Percentiles rank a stretch among this genome's conserved stretches.
phyloP scores from a whole-genome alignment of 2,329 filamentous ascomycete species.

The Daldinia sp. region DNA sequence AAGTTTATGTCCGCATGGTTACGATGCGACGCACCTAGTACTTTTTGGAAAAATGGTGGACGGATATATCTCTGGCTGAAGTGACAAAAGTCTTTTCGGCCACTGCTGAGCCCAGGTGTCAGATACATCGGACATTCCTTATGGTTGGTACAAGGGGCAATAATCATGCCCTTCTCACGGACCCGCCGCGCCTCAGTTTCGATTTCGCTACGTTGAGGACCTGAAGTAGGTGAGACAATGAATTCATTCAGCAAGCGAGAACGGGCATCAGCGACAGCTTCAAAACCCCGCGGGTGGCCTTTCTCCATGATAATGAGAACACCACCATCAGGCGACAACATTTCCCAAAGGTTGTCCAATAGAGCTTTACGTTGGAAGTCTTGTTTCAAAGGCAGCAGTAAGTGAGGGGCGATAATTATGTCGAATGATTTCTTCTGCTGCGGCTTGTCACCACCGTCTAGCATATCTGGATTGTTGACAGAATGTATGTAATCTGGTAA shows the following conservation, averaged over 20 bases:
- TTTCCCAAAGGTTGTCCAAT: constrained; percentile 88
- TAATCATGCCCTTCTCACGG: constrained; percentile 72
- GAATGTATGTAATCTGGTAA: constrained; percentile 87
- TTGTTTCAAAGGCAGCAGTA: constrained; percentile 80
- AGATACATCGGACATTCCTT: constrained; percentile 88
- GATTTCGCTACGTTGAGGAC: constrained; percentile 55
- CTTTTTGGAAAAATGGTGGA: constrained; percentile 81
- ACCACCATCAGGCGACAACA: constrained; percentile 86
- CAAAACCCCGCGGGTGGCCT: constrained; percentile 90
- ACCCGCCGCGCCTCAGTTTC: constrained; percentile 57
- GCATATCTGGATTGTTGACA: constrained; percentile 66
- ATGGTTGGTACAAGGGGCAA: constrained; percentile 90
- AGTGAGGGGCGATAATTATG: constrained; percentile 88
- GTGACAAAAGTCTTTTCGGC: constrained; percentile 90
- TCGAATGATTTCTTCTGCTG: constrained; percentile 83
- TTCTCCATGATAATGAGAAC: constrained; percentile 91
- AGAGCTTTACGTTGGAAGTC: constrained; percentile 81
- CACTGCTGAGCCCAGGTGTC: constrained; percentile 73
- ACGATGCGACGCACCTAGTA: constrained; percentile 74
- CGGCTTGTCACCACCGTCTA: constrained; percentile 68
- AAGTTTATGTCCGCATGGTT: constrained; percentile 94
- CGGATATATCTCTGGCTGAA: constrained; percentile 91
- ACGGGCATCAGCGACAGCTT: constrained; percentile 87
- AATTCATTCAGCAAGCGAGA: constrained; percentile 81
- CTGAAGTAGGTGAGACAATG: constrained; percentile 54